Percentiles rank a stretch among this genome's conserved stretches.
Evolutionary conservation across 2,329 filamentous ascomycete genomes (phyloP).

Genomic region (Elsinoe fawcettii): DNA sequence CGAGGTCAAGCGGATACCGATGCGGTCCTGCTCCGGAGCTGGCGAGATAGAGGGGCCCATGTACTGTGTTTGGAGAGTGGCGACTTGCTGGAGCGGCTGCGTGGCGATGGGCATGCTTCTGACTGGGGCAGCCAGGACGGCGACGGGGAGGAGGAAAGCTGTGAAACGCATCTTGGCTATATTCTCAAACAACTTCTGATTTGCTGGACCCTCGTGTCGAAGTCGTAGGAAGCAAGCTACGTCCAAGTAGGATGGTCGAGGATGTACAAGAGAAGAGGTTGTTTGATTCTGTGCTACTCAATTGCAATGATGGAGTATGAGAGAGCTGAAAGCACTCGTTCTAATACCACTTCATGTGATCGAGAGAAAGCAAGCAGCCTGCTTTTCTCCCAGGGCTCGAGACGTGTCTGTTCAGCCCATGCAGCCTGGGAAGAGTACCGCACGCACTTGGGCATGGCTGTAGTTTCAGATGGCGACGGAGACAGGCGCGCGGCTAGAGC

Average conservation of each 20-base stretch:
- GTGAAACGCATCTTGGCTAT: background rate
- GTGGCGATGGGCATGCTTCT: constrained; percentile 4
- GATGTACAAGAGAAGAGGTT: background rate
- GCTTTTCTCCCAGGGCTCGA: background rate
- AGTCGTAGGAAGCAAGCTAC: background rate
- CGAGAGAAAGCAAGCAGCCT: background rate
- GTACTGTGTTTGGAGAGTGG: constrained; percentile 3
- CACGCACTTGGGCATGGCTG: background rate
- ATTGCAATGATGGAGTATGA: background rate
- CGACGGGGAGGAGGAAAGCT: constrained; percentile 2
- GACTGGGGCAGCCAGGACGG: constrained; percentile 2
- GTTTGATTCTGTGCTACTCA: background rate
- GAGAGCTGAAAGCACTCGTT: background rate
- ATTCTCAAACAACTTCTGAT: too few relatives aligned
- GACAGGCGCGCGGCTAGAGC: background rate
- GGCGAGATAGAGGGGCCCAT: constrained; percentile 8
- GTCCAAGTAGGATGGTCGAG: too few relatives aligned
- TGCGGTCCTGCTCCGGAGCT: background rate
- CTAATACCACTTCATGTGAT: background rate
- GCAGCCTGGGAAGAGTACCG: background rate
- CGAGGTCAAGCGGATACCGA: constrained; percentile 4
- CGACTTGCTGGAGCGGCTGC: constrained; percentile 3
- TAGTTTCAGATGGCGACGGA: background rate
- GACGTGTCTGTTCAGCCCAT: background rate
- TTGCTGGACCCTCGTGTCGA: background rate